Percentiles rank a stretch among this genome's conserved stretches.
phyloP scores from a whole-genome alignment of 805 yeast species.

The Yamadazyma takamatsuzukensis region DNA sequence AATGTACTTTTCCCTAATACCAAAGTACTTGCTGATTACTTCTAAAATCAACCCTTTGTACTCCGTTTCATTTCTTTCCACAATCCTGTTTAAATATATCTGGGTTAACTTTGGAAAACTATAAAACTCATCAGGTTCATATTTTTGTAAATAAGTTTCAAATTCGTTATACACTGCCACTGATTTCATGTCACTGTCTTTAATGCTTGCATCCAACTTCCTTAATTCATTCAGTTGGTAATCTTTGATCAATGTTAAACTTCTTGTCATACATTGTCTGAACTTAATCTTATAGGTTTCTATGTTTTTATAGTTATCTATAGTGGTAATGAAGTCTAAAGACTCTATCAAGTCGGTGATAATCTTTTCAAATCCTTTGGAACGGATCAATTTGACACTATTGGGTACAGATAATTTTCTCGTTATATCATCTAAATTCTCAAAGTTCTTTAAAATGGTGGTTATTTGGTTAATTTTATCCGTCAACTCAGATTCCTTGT shows the following conservation, averaged over 20 bases:
- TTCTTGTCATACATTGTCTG: slow-evolving; percentile 79
- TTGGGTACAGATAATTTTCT: slow-evolving; percentile 59
- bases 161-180: slow-evolving; percentile 66
- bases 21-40: slow-evolving; percentile 60
- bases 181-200: slow-evolving; percentile 14
- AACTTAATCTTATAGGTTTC: slow-evolving; percentile 69
- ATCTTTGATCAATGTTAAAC: slow-evolving; percentile 70
- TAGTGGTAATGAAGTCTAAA: slow-evolving; percentile 42
- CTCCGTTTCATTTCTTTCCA: slow-evolving; percentile 37
- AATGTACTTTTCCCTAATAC: slow-evolving; percentile 50
- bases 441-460: slow-evolving; percentile 55
- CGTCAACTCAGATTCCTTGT: slow-evolving; percentile 41
- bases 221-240: slow-evolving; percentile 50
- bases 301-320: slow-evolving; percentile 57
- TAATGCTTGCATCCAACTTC: slow-evolving; percentile 20
- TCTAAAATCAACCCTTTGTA: slow-evolving; percentile 67
- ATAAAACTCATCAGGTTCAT: slow-evolving; percentile 12
- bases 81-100: slow-evolving; percentile 36
- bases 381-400: slow-evolving; percentile 33
- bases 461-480: slow-evolving; percentile 44
- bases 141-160: slow-evolving; percentile 17
- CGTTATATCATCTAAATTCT: slow-evolving; percentile 66
- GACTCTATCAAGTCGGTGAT: slow-evolving; percentile 64
- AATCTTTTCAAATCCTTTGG: slow-evolving; percentile 38
- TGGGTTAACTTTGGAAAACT: slow-evolving; percentile 29